Evolutionary conservation across 129 eudicot species (phyloP).

Genomic region (Logfia minima): DNA sequence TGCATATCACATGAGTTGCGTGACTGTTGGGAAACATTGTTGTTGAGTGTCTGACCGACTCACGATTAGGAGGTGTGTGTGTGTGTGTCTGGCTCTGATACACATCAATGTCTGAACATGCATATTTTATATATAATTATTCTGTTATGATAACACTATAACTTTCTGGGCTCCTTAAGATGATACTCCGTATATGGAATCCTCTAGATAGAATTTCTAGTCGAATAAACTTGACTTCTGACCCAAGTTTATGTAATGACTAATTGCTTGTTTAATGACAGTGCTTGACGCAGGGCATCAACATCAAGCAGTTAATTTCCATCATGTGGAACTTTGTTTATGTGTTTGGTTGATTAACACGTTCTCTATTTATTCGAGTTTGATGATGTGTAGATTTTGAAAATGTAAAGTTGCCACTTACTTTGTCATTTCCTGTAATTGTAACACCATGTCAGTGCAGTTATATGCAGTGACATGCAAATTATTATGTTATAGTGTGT

Average conservation of each 20-base stretch:
- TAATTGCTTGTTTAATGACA: too few relatives aligned
- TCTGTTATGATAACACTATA: neutral
- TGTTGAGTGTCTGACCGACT: neutral
- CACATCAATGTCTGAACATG: neutral
- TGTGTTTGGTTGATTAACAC: neutral
- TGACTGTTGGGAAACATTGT: neutral
- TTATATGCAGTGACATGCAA: neutral
- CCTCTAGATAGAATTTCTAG: neutral
- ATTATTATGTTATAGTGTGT: neutral
- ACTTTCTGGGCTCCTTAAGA: neutral
- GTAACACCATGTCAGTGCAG: neutral
- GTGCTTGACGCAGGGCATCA: too few relatives aligned
- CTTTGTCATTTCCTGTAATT: neutral
- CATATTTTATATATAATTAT: neutral
- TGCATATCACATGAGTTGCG: neutral
- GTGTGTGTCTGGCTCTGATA: neutral
- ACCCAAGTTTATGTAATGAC: neutral
- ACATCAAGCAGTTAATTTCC: too few relatives aligned
- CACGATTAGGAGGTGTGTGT: neutral
- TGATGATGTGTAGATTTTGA: neutral
- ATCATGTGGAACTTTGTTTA: neutral
- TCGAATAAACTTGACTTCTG: neutral
- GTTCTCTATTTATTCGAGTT: neutral
- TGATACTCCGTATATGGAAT: neutral
- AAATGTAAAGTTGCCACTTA: neutral